Base-by-base conservation (phyloP, 2,329 filamentous ascomycete genomes). In the Chaetomiaceae sp. region DNA sequence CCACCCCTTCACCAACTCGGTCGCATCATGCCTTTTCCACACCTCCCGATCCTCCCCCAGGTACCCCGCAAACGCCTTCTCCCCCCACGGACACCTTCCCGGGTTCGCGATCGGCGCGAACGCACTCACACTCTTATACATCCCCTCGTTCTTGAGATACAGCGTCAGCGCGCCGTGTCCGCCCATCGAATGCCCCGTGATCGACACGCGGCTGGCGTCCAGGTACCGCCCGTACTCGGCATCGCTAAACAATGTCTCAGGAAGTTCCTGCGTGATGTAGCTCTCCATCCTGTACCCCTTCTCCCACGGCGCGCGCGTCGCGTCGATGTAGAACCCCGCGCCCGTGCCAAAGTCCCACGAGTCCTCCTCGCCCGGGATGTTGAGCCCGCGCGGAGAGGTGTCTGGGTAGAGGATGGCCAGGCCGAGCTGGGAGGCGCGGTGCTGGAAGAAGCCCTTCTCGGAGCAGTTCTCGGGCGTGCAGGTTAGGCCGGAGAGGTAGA, bases 101-200 rank as follows among this genome's bases (percentile, higher is more conserved):
- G 91, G 93, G 71, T 97, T 97, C 41, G 82, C 68, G 60, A 97
- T 94, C 17, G 91, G 91, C 39, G 93, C 87, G 62, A 94, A 95
- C 1, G 91, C 91, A 52, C 84, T 90, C 47, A 93, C 88, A 55
- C 82, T 88, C 71, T 84, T 86, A 75, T 95, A 98, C 71, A 79
- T 81, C 53, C 86, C 88, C 0, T 93, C 90, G 69, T 97, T 85
- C 72, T 88, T 91, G 42, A 98, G 76, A 73, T 86, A 97, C 58
- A 97, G 70, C 37, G 90, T 95, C 58, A 98, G 73, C 36, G 93
- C 93, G 53, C 93, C 93, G 67, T 98, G 93, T 0, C 93, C 93
- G 56, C 93, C 93, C 93, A 98, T 98, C 59, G 84, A 90, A 71
- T 98, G 93, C 6, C 93, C 93, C 33, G 87, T 88, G 60, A 98